Evolutionary conservation across 805 yeast genomes (phyloP), one percentile per base, ranked within the genome.

Genomic region (Schwanniomyces vanrijiae): DNA sequence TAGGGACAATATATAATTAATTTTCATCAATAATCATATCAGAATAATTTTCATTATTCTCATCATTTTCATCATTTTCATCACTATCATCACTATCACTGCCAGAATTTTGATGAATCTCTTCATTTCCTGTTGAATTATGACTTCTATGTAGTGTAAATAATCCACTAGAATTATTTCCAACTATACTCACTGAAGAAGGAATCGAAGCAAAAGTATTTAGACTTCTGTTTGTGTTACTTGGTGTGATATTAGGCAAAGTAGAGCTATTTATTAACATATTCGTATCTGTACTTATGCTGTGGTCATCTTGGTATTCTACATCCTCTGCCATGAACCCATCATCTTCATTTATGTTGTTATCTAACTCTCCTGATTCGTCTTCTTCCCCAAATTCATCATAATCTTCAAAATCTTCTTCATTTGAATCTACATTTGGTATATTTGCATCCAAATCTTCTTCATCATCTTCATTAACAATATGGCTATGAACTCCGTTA

Each of bases 311-410:
- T 51, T 71, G 77, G 47, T 73, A 72, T 48, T 73, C 77, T 9
- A 72, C 77, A 22, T 73, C 78, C 33, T 69, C 75, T 2, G 77
- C 78, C 77, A 73, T 73, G 47, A 72, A 73, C 5, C 75, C 77
- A 42, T 73, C 77, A 42, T 68, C 72, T 5, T 61, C 64, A 35
- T 49, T 47, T 16, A 45, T 41, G 11, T 29, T 37, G 26, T 49
- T 40, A 41, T 45, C 55, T 22, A 46, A 38, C 26, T 49, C 53
- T 9, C 47, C 56, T 40, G 43, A 43, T 14, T 35, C 22, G 6
- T 42, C 40, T 22, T 43, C 51, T 14, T 49, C 51, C 18, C 48
- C 53, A 25, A 49, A 47, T 21, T 42, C 54, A 16, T 40, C 51
- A n/a, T 47, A 59, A 25, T 51, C 55, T 8, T 51, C 57, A 26